Evolutionary conservation across 2,329 filamentous ascomycete genomes (phyloP).

Genomic region (Cladobotryum mycophilum): DNA sequence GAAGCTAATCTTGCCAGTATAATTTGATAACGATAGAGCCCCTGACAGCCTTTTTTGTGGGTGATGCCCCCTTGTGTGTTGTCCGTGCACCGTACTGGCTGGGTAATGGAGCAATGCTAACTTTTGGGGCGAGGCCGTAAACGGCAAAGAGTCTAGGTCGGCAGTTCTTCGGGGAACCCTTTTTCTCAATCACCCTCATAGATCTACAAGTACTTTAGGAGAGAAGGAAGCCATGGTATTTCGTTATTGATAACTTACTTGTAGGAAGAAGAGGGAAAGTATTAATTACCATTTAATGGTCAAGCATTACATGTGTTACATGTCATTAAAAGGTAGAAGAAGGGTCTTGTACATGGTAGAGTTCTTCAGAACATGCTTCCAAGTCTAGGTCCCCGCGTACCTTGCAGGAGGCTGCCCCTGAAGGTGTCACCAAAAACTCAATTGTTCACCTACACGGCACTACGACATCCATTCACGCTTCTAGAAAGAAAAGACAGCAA

Average conservation of each 20-base stretch:
- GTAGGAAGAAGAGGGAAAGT: not conserved
- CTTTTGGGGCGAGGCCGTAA: not conserved
- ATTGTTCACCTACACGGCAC: too few species aligned
- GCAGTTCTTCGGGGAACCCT: slow-evolving; percentile 7
- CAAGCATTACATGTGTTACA: too few species aligned
- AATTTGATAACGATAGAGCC: not conserved
- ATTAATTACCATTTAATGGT: too few species aligned
- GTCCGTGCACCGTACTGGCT: slow-evolving; percentile 2
- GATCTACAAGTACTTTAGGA: not conserved
- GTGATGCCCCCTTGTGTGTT: too few species aligned
- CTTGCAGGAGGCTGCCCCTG: too few species aligned
- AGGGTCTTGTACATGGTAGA: too few species aligned
- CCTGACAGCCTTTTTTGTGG: not conserved
- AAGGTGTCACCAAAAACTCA: too few species aligned
- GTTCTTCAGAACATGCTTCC: too few species aligned
- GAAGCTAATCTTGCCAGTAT: not conserved
- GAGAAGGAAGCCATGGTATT: too few species aligned
- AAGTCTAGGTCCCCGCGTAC: too few species aligned
- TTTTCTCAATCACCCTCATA: not conserved
- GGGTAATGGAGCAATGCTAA: not conserved
- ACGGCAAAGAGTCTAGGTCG: not conserved
- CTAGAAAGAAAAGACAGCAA: not conserved
- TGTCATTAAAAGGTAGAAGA: too few species aligned
- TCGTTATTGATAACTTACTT: not conserved
- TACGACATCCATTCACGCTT: not conserved